These are phyloP conservation scores for Aureobasidium sp. DNA, from an alignment of 2,329 filamentous ascomycete genomes.

Conservation along the genomic window DNA sequence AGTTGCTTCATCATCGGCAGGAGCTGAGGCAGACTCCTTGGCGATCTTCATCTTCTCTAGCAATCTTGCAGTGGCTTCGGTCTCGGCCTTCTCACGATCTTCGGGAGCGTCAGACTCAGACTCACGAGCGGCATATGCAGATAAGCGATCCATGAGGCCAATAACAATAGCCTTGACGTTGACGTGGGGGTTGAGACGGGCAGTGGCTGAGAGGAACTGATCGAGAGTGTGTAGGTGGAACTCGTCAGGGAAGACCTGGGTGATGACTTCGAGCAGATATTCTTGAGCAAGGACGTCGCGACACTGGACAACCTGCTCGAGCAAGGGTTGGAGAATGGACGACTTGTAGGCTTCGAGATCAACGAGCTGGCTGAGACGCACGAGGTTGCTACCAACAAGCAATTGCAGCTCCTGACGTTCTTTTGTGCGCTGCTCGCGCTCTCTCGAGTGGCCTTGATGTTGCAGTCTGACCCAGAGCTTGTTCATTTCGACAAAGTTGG, in stretches of 20 bases:
- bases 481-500: conserved; percentile 99
- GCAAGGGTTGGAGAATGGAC: conserved; percentile 74
- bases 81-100: conserved; percentile 69
- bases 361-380: conserved; percentile 88
- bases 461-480: conserved; percentile 97
- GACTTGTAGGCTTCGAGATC: conserved; percentile 92
- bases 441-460: conserved; percentile 92
- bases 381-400: conserved; percentile 92
- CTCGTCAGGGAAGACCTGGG: conserved; percentile 97
- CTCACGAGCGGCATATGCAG: conserved; percentile 88
- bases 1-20: conserved; percentile 27
- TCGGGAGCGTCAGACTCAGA: conserved; percentile 63
- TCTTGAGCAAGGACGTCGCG: conserved; percentile 95
- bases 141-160: conserved; percentile 92
- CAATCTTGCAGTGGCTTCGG: conserved; percentile 71
- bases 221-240: conserved; percentile 96
- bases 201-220: conserved; percentile 87
- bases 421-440: conserved; percentile 86
- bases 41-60: conserved; percentile 69
- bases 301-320: conserved; percentile 97
- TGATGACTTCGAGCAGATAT: conserved; percentile 95
- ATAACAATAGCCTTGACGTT: conserved; percentile 98
- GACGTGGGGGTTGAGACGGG: conserved; percentile 88
- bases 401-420: conserved; percentile 93
- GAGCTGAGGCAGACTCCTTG: conserved; percentile 40